These are phyloP conservation scores for Obelidium mucronatum DNA, from an alignment of 192 early-diverging fungal species.

Conservation along the genomic window DNA sequence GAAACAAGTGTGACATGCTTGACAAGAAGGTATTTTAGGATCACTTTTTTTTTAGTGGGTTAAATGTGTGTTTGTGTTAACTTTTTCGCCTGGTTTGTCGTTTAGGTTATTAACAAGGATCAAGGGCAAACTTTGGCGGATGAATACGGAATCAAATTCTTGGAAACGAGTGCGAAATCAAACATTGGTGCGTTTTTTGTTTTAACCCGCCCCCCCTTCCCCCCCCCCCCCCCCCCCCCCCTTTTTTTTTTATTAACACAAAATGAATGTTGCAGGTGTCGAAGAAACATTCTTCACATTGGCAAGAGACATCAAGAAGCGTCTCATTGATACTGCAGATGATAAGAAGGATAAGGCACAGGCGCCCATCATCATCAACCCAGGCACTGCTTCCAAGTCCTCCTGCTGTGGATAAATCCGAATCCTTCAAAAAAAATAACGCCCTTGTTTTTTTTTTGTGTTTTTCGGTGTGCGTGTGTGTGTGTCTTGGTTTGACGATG, in stretches of 20 bases:
- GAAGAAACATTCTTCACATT: constrained; percentile 98
- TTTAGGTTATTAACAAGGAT: constrained; percentile 90
- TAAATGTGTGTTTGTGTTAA: background rate
- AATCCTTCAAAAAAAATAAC: too few relatives aligned
- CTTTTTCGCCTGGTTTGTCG: background rate
- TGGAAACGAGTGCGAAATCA: constrained; percentile 98
- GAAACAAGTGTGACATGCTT: constrained; percentile 99
- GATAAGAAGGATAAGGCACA: constrained; percentile 57
- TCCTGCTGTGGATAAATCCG: constrained; percentile 27
- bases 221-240: background rate
- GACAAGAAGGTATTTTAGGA: constrained; percentile 78
- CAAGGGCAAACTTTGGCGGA: constrained; percentile 95
- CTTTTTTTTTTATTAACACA: background rate
- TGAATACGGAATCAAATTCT: constrained; percentile 93
- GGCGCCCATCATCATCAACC: constrained; percentile 26
- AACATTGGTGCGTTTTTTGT: constrained; percentile 74
- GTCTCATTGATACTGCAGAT: constrained; percentile 90
- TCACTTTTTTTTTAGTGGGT: background rate
- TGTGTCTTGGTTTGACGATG: too few relatives aligned
- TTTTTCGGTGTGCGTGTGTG: too few relatives aligned
- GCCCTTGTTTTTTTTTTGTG: too few relatives aligned
- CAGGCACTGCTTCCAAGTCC: background rate
- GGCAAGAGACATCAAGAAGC: constrained; percentile 97
- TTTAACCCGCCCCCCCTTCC: background rate
- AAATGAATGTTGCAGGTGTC: constrained; percentile 43